Conservation (phyloP, 2,329 filamentous ascomycete species). For the Penicillium frequentans region DNA sequence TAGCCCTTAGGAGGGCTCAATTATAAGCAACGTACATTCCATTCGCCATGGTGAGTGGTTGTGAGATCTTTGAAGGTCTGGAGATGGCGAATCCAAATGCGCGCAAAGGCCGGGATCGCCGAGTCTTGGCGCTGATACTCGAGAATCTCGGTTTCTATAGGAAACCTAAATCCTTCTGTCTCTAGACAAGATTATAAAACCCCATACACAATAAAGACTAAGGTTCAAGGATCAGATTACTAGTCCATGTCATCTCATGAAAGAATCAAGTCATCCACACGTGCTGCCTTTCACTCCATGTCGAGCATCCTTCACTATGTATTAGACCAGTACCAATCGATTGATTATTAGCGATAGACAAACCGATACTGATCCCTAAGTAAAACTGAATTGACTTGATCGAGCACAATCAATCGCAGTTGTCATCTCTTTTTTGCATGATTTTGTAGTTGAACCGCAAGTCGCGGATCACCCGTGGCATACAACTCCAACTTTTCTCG, state of each 20-base stretch:
- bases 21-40: slow-evolving; percentile 21
- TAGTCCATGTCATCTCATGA: background rate
- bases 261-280: too few relatives aligned
- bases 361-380: background rate
- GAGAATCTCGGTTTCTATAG: background rate
- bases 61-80: background rate
- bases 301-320: too few relatives aligned
- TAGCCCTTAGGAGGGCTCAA: background rate
- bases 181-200: background rate
- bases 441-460: background rate
- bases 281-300: too few relatives aligned
- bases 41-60: slow-evolving; percentile 18
- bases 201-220: too few relatives aligned
- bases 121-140: slow-evolving; percentile 20
- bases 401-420: too few relatives aligned
- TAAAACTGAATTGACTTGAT: too few relatives aligned
- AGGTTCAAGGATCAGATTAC: too few relatives aligned
- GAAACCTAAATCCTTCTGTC: background rate
- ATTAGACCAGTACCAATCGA: background rate
- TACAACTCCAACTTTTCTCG: slow-evolving; percentile 14
- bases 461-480: background rate
- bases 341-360: background rate
- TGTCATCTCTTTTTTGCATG: too few relatives aligned
- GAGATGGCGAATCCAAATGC: slow-evolving; percentile 10
- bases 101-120: slow-evolving; percentile 6